A percentile compares a stretch with the other conserved stretches of the same genome.
phyloP scores from a whole-genome alignment of 495 filamentous ascomycete genomes.

The Xylaria telfairii region DNA sequence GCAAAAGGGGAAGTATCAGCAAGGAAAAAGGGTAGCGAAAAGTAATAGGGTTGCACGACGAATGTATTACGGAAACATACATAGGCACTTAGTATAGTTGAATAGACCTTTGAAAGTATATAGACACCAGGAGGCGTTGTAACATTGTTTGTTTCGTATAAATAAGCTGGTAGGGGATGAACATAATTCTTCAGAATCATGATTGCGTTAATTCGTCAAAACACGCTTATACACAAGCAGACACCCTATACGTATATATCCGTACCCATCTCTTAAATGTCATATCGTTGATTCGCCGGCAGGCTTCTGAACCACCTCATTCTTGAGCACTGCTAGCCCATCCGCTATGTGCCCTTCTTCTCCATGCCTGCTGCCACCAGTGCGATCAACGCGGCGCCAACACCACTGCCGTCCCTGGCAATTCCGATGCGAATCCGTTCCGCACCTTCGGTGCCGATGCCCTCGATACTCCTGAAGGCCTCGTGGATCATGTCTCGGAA shows the following conservation, averaged over 20 bases:
- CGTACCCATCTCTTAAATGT: conserved; percentile 32
- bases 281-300: conserved; percentile 31
- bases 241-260: not conserved
- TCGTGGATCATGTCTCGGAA: conserved; percentile 83
- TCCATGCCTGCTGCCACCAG: conserved; percentile 67
- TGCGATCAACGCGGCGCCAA: conserved; percentile 90
- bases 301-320: conserved; percentile 31
- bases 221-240: conserved; percentile 23
- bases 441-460: conserved; percentile 75
- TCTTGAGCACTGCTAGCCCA: conserved; percentile 30
- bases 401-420: conserved; percentile 91
- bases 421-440: conserved; percentile 87
- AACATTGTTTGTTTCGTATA: not conserved
- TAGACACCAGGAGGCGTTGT: conserved; percentile 1
- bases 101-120: conserved; percentile 5
- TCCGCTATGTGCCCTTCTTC: conserved; percentile 40
- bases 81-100: not conserved
- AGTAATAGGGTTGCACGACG: not conserved
- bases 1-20: not conserved
- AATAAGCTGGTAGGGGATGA: not conserved
- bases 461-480: conserved; percentile 70
- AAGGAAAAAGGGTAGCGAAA: not conserved
- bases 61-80: not conserved
- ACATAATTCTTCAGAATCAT: conserved; percentile 26
- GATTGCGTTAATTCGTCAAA: conserved; percentile 36